Evolutionary conservation across 305 asterid genomes (phyloP).

Genomic region (Fraxinus baroniana): DNA sequence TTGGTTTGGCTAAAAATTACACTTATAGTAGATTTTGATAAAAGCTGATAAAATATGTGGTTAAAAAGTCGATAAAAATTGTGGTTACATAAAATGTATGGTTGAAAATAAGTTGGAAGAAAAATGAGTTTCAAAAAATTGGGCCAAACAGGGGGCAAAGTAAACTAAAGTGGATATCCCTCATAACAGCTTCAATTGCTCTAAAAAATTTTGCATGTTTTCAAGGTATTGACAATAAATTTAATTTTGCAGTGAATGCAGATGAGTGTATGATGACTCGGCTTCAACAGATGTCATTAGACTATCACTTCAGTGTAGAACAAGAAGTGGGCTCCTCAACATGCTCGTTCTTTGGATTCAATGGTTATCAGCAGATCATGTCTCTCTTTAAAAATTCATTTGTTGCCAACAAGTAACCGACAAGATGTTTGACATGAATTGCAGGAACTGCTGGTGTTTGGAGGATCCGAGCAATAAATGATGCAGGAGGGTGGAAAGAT

Average conservation of each 20-base stretch:
- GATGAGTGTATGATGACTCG: slow-evolving; percentile 90
- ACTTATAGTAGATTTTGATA: not conserved
- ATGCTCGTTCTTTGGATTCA: slow-evolving; percentile 78
- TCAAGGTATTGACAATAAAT: slow-evolving; percentile 15
- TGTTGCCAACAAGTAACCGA: slow-evolving; percentile 15
- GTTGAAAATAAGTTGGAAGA: not conserved
- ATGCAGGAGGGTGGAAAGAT: slow-evolving; percentile 97
- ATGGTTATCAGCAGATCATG: slow-evolving; percentile 44
- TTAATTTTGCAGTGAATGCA: slow-evolving; percentile 61
- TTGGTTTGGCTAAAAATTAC: not conserved
- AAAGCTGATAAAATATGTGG: not conserved
- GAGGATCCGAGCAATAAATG: slow-evolving; percentile 66
- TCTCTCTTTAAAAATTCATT: slow-evolving; percentile 18
- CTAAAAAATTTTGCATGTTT: not conserved
- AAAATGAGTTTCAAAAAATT: not conserved
- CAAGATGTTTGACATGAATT: slow-evolving; percentile 32
- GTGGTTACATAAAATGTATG: not conserved
- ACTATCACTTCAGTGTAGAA: slow-evolving; percentile 82
- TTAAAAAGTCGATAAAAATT: not conserved
- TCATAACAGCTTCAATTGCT: not conserved
- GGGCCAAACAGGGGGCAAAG: not conserved
- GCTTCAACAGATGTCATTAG: slow-evolving; percentile 80
- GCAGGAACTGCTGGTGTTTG: slow-evolving; percentile 89
- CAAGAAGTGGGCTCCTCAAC: slow-evolving; percentile 95
- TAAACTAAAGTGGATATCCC: not conserved